Evolutionary conservation across 116 monocot species (phyloP).

Genomic region (Cymodocea nodosa): DNA sequence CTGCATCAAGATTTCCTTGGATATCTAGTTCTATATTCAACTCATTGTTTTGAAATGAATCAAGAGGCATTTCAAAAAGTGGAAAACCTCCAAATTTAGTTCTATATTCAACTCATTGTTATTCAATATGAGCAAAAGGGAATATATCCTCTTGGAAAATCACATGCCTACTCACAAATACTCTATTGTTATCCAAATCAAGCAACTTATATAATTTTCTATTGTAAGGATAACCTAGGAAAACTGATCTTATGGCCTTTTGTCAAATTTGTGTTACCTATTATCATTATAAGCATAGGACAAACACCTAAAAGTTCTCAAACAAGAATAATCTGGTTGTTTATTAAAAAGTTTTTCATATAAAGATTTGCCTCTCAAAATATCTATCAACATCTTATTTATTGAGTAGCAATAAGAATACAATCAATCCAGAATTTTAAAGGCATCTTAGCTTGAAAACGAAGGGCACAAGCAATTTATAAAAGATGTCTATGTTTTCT

Average conservation of each 20-base stretch:
- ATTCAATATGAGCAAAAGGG: too few relatives aligned
- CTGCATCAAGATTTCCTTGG: too few relatives aligned
- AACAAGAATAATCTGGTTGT: background rate
- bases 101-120: too few relatives aligned
- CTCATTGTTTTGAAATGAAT: too few relatives aligned
- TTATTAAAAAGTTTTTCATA: background rate
- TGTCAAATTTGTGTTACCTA: background rate
- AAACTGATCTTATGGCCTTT: background rate
- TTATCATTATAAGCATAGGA: background rate
- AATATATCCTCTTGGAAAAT: constrained; percentile 4
- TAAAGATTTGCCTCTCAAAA: background rate
- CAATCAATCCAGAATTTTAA: background rate
- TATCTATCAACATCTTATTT: background rate
- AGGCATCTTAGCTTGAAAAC: background rate
- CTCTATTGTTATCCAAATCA: background rate
- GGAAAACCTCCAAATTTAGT: too few relatives aligned
- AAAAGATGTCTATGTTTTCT: constrained; percentile 5
- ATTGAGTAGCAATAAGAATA: background rate
- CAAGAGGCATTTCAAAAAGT: too few relatives aligned
- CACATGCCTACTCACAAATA: background rate
- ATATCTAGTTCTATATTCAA: too few relatives aligned
- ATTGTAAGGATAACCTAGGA: background rate
- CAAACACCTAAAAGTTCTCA: background rate
- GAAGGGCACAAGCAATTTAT: background rate
- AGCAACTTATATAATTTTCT: background rate